These are phyloP conservation scores for Trichoderma parareesei DNA, from an alignment of 495 filamentous ascomycete genomes.

Conservation along the genomic window DNA sequence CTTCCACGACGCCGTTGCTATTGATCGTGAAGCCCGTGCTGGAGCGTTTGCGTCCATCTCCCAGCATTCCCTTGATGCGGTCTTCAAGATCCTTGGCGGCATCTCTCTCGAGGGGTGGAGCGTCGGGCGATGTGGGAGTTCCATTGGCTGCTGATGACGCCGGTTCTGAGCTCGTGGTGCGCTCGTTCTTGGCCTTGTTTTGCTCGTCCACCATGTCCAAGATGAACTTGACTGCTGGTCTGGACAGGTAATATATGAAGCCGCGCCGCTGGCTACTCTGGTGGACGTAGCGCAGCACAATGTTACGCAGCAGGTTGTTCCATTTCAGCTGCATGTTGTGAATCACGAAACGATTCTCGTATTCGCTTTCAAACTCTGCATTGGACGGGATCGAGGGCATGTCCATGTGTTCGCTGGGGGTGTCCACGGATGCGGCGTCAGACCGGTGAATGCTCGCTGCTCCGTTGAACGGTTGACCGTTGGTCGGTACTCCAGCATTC, in stretches of 20 bases:
- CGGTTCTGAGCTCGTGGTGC: conserved; percentile 24
- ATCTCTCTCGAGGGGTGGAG: conserved; percentile 40
- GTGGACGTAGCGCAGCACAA: conserved; percentile 93
- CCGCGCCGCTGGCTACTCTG: conserved; percentile 93
- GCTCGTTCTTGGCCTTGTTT: conserved; percentile 51
- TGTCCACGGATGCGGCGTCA: conserved; percentile 20
- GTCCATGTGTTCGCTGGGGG: conserved; percentile 21
- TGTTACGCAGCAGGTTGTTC: conserved; percentile 94
- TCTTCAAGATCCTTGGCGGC: conserved; percentile 64
- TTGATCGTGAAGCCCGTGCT: conserved; percentile 47
- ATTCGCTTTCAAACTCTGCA: conserved; percentile 75
- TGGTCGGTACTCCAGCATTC: conserved; percentile 11
- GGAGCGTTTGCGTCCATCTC: conserved; percentile 67
- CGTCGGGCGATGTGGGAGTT: conserved; percentile 21
- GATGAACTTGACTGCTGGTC: conserved; percentile 94
- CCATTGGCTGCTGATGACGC: conserved; percentile 22
- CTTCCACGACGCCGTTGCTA: conserved; percentile 42
- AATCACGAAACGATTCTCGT: conserved; percentile 96
- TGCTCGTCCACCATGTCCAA: conserved; percentile 95
- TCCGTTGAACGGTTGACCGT: neutral
- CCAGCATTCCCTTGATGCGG: conserved; percentile 78
- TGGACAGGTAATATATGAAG: conserved; percentile 96
- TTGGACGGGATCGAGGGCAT: conserved; percentile 39
- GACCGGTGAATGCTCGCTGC: conserved; percentile 12
- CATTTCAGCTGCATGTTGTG: conserved; percentile 97